Percentiles rank a stretch among this genome's conserved stretches.
Conservation (phyloP, 495 filamentous ascomycete genomes). For the Xylaria venustula region DNA sequence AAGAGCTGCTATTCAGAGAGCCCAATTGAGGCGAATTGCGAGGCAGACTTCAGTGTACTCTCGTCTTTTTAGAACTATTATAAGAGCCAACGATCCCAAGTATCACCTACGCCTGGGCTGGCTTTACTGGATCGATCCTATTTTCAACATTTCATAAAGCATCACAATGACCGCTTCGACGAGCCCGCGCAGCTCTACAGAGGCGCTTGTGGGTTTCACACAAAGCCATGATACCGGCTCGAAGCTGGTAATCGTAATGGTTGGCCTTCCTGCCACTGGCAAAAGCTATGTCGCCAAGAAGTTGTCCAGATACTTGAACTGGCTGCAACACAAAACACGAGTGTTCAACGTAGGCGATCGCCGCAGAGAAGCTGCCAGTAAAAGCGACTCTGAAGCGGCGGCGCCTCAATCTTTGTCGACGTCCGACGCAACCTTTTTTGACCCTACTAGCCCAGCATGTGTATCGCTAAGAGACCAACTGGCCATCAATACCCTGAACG, state of each 20-base stretch:
- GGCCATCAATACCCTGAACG: constrained; percentile 74
- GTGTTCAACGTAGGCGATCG: constrained; percentile 86
- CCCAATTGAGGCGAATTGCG: neutral
- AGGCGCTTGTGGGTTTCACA: constrained; percentile 3
- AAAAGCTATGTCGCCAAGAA: constrained; percentile 90
- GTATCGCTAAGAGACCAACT: constrained; percentile 73
- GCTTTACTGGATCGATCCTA: neutral
- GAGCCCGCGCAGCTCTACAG: neutral
- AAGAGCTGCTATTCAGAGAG: neutral
- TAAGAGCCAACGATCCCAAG: neutral
- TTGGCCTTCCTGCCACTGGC: constrained; percentile 75
- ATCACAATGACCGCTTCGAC: neutral
- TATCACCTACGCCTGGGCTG: neutral
- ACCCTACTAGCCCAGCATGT: constrained; percentile 71
- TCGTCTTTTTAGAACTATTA: neutral
- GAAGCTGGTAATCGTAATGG: constrained; percentile 85
- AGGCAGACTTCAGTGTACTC: neutral
- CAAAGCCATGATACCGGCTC: constrained; percentile 73
- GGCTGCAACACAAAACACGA: constrained; percentile 80
- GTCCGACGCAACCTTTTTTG: constrained; percentile 69
- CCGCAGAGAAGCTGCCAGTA: constrained; percentile 64
- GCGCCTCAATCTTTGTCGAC: constrained; percentile 29
- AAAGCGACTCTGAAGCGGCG: neutral
- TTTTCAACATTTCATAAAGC: neutral
- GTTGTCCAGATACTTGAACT: constrained; percentile 76